Base-by-base conservation (phyloP, 2,329 filamentous ascomycete species). In the Cladophialophora carrionii region DNA sequence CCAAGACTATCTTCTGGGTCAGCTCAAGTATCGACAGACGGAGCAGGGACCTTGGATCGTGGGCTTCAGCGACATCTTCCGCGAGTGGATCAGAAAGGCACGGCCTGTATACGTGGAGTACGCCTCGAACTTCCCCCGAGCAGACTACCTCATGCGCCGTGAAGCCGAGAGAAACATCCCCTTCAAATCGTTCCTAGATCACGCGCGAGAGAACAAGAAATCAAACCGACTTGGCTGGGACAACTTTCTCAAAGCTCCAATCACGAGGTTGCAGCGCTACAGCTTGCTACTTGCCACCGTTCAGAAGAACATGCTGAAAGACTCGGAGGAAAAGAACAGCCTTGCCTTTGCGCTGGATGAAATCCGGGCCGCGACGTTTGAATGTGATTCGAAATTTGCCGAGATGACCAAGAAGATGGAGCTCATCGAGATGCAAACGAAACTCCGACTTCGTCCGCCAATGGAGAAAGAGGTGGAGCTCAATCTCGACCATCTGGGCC, bases 21-120 rank as follows among this genome's bases (percentile, higher is more conserved):
- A 97, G 76, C 85, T 99, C 72, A 98, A 98, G 74, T 99, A 98
- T 75, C 88, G 95, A 29, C 95, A 99, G 76, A 90, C 95, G 73
- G 95, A 98, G 75, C 94, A 99, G 79, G 95, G 95, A 0, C 95
- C 95, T 0, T 99, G 92, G 88, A 89, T 99, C 64, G 83, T 86
- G 12, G 95, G 95, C 2, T 97, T 97, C 78, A 97, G 93, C 75
- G 95, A 98, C 74, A 91, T 99, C 57, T 98, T 99, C 82, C 85
- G 95, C 64, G 95, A 99, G 79, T 99, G 95, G 95, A 96, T 98
- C 68, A 87, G 95, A 68, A 98, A 97, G 77, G 95, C 95, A 34
- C 92, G 89, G 76, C 82, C 85, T 2, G 89, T 91, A 10, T 99
- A 98, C 75, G 88, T 97, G 66, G 92, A 96, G 64, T 99, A 98